Evolutionary conservation across 2,329 filamentous ascomycete species (phyloP), one percentile per base, ranked within the genome.

Genomic region (Metarhizium anisopliae): DNA sequence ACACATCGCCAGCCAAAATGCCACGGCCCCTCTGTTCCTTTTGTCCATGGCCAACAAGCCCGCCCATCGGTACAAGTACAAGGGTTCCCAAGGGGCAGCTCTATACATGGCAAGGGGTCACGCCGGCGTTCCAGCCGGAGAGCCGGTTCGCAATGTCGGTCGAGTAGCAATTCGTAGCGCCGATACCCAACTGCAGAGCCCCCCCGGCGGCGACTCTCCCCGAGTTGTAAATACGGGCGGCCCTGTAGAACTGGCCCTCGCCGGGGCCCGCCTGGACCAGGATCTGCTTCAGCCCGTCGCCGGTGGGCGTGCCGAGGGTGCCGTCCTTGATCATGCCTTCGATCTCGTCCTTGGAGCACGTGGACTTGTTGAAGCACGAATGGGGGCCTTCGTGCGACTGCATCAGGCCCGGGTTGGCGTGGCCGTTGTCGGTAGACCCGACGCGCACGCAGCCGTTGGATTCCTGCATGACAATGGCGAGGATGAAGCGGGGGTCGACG

Each of bases 161-260:
- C 8, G 72, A 68, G 62, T 82, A 82, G 68, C 77, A 80, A 58
- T 72, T 70, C 18, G 76, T 78, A 36, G 70, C 72, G 63, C 75
- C 67, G 62, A 75, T 68, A 49, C 49, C 52, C 32, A 73, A 73
- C 54, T 69, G 66, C 45, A 72, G 68, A 6, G 74, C 63, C 59
- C 76, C 69, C 6, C 54, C 57, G 42, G 64, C 58, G 43, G 65
- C 57, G 62, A 77, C 61, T 25, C 64, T 66, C 16, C 77, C 77
- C n/a, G 73, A 74, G 63, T 80, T 80, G 67, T 79, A 80, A 40
- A 74, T 70, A 38, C 76, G 67, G n/a, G 75, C 73, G 0, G 73
- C 75, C 51, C 67, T 70, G 63, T 78, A 79, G 65, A 70, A 78
- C 18, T 55, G 59, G 52, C 5, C 13, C 18, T 38, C 42, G 14